Evolutionary conservation across 2,329 filamentous ascomycete species (phyloP), one percentile per base, ranked within the genome.

Genomic region (Lasiodiplodia citricola): DNA sequence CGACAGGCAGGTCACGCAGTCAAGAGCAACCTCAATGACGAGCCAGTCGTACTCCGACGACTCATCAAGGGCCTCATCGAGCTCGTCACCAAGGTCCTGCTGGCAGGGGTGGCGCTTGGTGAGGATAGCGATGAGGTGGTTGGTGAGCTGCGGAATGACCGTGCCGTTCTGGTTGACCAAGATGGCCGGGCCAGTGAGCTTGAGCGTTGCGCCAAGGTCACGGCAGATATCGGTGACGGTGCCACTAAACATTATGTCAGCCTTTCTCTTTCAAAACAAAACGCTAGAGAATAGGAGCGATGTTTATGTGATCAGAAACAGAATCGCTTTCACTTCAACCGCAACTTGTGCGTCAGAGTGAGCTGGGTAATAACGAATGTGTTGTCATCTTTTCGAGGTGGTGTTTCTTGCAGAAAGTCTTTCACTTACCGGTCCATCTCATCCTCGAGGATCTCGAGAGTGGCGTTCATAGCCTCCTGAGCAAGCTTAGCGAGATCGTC

Each of bases 31-130:
- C 83, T 99, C 96, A 67, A 98, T 91, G 64, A 97, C 91, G 21
- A 97, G 88, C 96, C 96, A 98, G 84, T 98, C 96, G 76, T 97
- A 97, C 83, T 99, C 96, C 2, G 95, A 97, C 37, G 91, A 92
- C 78, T 94, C 95, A 62, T 89, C 85, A 14, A 85, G 79, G 66
- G 84, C 84, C 68, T 92, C 88, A 11, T 90, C 84, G n/a, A 90
- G 89, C 71, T 91, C 88, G 74, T 95, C 94, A 68, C 91, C 92
- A 25, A 96, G 88, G 77, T 97, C 95, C 76, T 95, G 89, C 82
- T 99, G 96, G 84, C 93, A 97, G 68, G 92, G 90, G 83, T 99
- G 96, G 71, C 92, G 90, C 81, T 95, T 94, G 71, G 91, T 95
- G 76, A 98, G 91, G 77, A 98, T 90, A 62, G 91, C 86, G 70